Evolutionary conservation across 768 basidiomycete species (phyloP).

Genomic region (Tylopilus rubrobrunneus): DNA sequence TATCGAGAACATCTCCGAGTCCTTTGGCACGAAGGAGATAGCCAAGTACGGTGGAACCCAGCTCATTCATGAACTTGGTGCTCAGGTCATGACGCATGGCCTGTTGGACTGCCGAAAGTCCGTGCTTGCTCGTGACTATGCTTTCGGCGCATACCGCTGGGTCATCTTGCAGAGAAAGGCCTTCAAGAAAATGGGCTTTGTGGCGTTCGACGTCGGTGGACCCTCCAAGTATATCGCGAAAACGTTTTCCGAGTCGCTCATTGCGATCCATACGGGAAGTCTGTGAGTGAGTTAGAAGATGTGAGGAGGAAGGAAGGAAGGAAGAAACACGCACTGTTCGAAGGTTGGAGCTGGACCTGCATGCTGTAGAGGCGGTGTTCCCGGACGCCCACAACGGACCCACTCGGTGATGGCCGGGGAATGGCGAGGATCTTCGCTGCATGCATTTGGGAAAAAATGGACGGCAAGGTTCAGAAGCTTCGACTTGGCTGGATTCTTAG

Average conservation of each 20-base stretch:
- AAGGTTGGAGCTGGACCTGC: neutral
- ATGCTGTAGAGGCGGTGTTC: neutral
- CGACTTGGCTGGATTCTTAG: too few relatives aligned
- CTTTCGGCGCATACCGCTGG: constrained; percentile 35
- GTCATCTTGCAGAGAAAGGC: constrained; percentile 39
- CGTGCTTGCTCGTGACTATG: constrained; percentile 34
- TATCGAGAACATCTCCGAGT: constrained; percentile 36
- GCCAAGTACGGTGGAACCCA: constrained; percentile 32
- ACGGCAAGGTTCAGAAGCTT: too few relatives aligned
- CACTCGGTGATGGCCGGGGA: neutral
- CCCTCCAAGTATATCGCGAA: constrained; percentile 33
- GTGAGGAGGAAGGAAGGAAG: neutral
- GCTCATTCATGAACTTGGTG: constrained; percentile 40
- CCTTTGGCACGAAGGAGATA: constrained; percentile 39
- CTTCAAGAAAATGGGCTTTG: constrained; percentile 42
- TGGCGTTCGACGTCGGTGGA: constrained; percentile 21
- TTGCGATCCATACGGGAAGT: constrained; percentile 20
- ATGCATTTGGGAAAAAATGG: neutral
- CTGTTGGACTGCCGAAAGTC: constrained; percentile 36
- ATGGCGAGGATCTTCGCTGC: neutral
- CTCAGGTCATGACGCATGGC: constrained; percentile 41
- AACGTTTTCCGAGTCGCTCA: constrained; percentile 31
- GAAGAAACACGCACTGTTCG: neutral
- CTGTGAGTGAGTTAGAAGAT: neutral
- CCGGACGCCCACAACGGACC: neutral